Conservation (phyloP, 306 rosid species). For the Potentilla sterilis region DNA sequence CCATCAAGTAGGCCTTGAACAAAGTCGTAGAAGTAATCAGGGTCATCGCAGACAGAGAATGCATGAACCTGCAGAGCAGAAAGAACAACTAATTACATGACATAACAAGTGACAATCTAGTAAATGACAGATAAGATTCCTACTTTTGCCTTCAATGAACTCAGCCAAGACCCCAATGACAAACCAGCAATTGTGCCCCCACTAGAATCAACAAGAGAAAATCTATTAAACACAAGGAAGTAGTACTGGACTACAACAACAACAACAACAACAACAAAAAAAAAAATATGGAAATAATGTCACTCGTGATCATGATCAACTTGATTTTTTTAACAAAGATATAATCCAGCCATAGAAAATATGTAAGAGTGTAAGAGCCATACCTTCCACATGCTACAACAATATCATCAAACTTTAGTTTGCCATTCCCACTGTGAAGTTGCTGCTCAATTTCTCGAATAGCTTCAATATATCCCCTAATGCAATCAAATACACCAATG, state of each 20-base stretch:
- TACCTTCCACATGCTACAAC: constrained; percentile 98
- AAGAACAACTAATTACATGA: constrained; percentile 20
- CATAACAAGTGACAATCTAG: neutral
- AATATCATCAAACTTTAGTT: constrained; percentile 74
- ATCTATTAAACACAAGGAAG: constrained; percentile 7
- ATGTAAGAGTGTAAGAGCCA: constrained; percentile 16
- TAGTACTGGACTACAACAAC: neutral
- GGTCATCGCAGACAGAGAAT: constrained; percentile 81
- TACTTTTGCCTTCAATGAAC: constrained; percentile 88
- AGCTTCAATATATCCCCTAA: constrained; percentile 93
- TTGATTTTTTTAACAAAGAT: neutral
- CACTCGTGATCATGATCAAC: neutral
- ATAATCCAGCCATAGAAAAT: neutral
- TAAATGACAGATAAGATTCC: constrained; percentile 23
- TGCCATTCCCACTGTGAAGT: constrained; percentile 44
- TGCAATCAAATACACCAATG: constrained; percentile 14
- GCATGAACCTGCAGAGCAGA: constrained; percentile 64
- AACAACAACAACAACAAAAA: too few relatives aligned
- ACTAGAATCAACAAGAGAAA: constrained; percentile 40
- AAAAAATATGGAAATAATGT: neutral
- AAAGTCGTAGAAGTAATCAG: constrained; percentile 74
- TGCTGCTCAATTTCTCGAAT: constrained; percentile 81
- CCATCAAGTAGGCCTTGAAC: constrained; percentile 89
- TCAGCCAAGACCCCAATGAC: constrained; percentile 70
- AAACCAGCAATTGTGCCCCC: constrained; percentile 94